A percentile compares a stretch with the other conserved stretches of the same genome.
These are phyloP conservation scores for Colletotrichum tanaceti DNA, from an alignment of 2,329 filamentous ascomycete species.

Conservation along the genomic window DNA sequence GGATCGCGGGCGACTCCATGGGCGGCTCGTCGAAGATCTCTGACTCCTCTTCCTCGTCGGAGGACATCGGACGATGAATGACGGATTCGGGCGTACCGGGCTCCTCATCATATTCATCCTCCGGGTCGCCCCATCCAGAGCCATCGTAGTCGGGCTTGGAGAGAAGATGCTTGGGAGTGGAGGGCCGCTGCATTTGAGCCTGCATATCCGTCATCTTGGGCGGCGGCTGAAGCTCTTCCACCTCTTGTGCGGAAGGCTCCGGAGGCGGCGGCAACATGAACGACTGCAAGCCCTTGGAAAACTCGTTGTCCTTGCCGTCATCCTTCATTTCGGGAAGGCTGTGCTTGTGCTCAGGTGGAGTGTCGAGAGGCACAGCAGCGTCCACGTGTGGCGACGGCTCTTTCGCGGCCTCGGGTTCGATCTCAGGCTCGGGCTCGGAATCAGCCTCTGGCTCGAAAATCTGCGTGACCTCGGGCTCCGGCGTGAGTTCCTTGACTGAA, in stretches of 20 bases:
- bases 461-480: constrained; percentile 15
- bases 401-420: constrained; percentile 35
- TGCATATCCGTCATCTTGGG: constrained; percentile 53
- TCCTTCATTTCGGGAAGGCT: constrained; percentile 38
- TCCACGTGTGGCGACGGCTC: constrained; percentile 36
- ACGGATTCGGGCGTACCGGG: constrained; percentile 88
- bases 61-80: constrained; percentile 77
- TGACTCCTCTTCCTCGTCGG: constrained; percentile 50
- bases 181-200: constrained; percentile 55
- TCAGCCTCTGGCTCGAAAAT: constrained; percentile 19
- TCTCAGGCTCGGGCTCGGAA: not conserved
- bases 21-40: constrained; percentile 55
- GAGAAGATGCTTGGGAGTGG: constrained; percentile 63
- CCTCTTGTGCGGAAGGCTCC: constrained; percentile 49
- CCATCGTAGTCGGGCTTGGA: constrained; percentile 74
- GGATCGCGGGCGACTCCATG: constrained; percentile 72
- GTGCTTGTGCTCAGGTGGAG: constrained; percentile 43
- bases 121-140: constrained; percentile 68
- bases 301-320: constrained; percentile 49
- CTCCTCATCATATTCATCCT: constrained; percentile 67
- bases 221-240: constrained; percentile 44
- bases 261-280: constrained; percentile 60
- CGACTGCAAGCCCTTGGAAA: constrained; percentile 58
- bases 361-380: constrained; percentile 45
- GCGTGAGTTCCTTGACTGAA: constrained; percentile 19